These are phyloP conservation scores for Dentipellis sp. DNA, from an alignment of 768 basidiomycete genomes.

Conservation along the genomic window DNA sequence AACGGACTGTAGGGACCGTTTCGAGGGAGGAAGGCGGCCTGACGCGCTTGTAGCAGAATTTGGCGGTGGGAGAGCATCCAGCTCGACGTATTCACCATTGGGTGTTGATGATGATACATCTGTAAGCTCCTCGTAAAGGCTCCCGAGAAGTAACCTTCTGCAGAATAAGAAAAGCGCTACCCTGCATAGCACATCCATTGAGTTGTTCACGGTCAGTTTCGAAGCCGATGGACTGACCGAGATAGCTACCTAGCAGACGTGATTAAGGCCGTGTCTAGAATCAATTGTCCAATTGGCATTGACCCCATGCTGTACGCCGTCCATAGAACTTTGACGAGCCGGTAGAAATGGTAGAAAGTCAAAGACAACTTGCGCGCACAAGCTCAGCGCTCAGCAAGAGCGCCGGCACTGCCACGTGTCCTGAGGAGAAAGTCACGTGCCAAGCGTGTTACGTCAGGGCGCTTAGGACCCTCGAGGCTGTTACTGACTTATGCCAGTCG, in stretches of 20 bases:
- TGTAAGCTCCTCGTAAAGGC: constrained; percentile 10
- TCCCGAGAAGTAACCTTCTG: constrained; percentile 10
- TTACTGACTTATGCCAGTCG: background rate
- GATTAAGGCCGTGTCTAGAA: background rate
- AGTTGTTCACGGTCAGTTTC: too few species aligned
- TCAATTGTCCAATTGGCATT: background rate
- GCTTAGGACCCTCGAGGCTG: background rate
- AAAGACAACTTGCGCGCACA: background rate
- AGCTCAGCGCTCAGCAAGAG: background rate
- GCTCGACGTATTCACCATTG: background rate
- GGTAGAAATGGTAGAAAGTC: background rate
- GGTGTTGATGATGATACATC: constrained; percentile 5
- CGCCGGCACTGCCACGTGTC: background rate
- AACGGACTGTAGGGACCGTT: constrained; percentile 36
- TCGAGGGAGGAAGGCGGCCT: constrained; percentile 1
- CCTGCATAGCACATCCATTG: background rate
- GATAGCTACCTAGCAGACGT: background rate
- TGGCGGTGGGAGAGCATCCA: constrained; percentile 11
- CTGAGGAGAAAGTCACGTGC: background rate
- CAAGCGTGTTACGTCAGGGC: background rate
- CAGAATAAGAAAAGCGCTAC: constrained; percentile 10
- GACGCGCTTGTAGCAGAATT: background rate
- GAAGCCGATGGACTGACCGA: background rate
- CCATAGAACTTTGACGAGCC: too few species aligned
- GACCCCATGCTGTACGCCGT: background rate